Base-by-base conservation (phyloP, 768 basidiomycete genomes). In the Dentipellis sp. region DNA sequence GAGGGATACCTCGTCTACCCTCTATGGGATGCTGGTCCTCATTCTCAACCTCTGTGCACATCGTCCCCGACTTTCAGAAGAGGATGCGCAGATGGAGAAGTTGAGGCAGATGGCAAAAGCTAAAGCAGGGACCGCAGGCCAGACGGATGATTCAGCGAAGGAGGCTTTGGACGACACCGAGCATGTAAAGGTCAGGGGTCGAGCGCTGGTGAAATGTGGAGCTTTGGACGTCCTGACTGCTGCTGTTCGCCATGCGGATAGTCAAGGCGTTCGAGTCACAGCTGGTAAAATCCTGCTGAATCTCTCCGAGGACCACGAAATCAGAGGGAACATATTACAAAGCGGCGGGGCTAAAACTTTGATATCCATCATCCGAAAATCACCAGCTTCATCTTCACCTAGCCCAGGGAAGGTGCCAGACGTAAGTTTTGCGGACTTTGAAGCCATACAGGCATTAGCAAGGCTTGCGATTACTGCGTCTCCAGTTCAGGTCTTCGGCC, bases 391-490 rank as follows among this genome's bases (percentile, higher is more conserved):
- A 11, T 67, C 75, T n/a, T 60, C 74, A 12, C 49, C 67, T 35
- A 46, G 68, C 10, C 60, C 71, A 16, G 62, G 65, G 8, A 53
- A 63, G 17, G 12, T 55, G 21, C 57, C 66, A 23, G 63, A 68
- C 40, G 58, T 81, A 11, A 78, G 79, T 46, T 63, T 69, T 5
- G 60, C 72, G 0, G 74, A 78, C 49, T 71, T 92, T 11, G 73
- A 79, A 16, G 76, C 92, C 1, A 80, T 91, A 23, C 95, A 98
- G 68, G 94, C 93, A 2, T 73, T 97, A 23, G 91, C 94, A 14
- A 97, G 97, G 66, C 82, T 99, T 23, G 75, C 91, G 47, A 98
- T 98, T 64, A 97, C 95, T 1, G 78, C 93, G 2, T 84, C 93
- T 10, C 97, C 97, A 0, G 69, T 90, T 0, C 86, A 91, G 59